These are phyloP conservation scores for Pythium pectinolyticum DNA, from an alignment of 352 stramenopile species.

Conservation along the genomic window DNA sequence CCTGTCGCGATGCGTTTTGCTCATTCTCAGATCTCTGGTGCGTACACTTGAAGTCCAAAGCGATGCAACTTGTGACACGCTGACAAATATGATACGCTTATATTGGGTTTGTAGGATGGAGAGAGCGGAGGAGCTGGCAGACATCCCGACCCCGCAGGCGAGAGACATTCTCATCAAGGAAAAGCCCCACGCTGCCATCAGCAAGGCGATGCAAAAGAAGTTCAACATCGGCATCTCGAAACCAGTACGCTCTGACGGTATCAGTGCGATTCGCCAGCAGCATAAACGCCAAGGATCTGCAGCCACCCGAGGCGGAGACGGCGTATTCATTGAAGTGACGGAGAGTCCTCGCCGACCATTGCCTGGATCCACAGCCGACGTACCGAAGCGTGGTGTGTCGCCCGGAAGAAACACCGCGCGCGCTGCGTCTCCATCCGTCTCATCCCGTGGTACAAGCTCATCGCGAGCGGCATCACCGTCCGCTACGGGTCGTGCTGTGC, in stretches of 20 bases:
- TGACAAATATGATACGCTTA: too few relatives aligned
- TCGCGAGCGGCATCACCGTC: background rate
- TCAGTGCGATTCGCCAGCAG: slow-evolving; percentile 13
- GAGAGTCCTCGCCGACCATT: slow-evolving; percentile 9
- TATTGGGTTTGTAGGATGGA: slow-evolving; percentile 36
- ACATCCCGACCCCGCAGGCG: slow-evolving; percentile 40
- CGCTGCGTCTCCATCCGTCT: background rate
- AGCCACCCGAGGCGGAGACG: background rate
- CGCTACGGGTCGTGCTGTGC: background rate
- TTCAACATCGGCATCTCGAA: slow-evolving; percentile 7
- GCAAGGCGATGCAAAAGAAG: slow-evolving; percentile 43
- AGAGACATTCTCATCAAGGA: slow-evolving; percentile 49
- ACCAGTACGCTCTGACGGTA: background rate
- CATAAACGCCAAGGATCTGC: slow-evolving; percentile 14
- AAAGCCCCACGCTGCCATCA: slow-evolving; percentile 44
- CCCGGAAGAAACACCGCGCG: background rate
- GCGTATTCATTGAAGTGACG: slow-evolving; percentile 24
- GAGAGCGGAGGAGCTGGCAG: slow-evolving; percentile 45
- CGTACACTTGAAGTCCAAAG: too few relatives aligned
- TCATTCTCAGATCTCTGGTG: slow-evolving; percentile 54
- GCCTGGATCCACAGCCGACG: background rate
- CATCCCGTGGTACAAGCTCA: background rate
- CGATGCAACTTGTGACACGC: too few relatives aligned
- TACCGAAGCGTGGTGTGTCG: background rate
- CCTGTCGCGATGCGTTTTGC: slow-evolving; percentile 48